These are phyloP conservation scores for Diaporthe batatas DNA, from an alignment of 2,329 filamentous ascomycete species.

Conservation along the genomic window DNA sequence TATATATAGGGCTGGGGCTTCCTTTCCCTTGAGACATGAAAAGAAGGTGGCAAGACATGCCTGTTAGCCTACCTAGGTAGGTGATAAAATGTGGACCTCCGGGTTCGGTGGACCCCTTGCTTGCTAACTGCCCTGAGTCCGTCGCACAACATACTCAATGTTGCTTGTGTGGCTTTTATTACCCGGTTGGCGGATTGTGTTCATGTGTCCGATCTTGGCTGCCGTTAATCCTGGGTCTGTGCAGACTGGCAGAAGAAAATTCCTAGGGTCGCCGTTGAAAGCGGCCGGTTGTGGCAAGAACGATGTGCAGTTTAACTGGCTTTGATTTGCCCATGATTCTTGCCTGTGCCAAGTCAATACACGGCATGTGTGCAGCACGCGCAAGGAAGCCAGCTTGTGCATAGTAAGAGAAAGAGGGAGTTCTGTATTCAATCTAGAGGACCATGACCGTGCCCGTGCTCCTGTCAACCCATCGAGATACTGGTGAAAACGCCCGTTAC, in stretches of 20 bases:
- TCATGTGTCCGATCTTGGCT: slow-evolving; percentile 13
- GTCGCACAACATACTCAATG: slow-evolving; percentile 38
- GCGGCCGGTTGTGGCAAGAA: neutral
- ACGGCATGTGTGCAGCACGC: slow-evolving; percentile 2
- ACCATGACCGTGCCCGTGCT: slow-evolving; percentile 31
- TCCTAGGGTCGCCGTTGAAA: slow-evolving; percentile 9
- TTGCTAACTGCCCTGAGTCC: slow-evolving; percentile 31
- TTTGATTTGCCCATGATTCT: neutral
- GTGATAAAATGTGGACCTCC: slow-evolving; percentile 5
- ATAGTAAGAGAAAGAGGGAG: neutral
- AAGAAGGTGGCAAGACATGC: slow-evolving; percentile 2
- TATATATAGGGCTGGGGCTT: slow-evolving; percentile 33
- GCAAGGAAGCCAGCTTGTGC: neutral
- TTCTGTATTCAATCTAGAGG: slow-evolving; percentile 35
- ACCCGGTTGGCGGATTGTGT: slow-evolving; percentile 35
- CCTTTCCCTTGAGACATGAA: neutral
- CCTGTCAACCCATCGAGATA: slow-evolving; percentile 1
- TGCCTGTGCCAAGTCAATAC: slow-evolving; percentile 16
- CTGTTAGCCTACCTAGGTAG: neutral
- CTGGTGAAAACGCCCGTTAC: slow-evolving; percentile 24
- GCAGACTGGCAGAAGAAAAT: slow-evolving; percentile 8
- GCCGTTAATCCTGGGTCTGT: neutral
- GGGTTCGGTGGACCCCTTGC: slow-evolving; percentile 34
- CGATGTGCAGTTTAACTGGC: neutral
- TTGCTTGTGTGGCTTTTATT: slow-evolving; percentile 33